A percentile compares a stretch with the other conserved stretches of the same genome.
phyloP scores from a whole-genome alignment of 163 green algal species.

The Smithsoniella earleae region DNA sequence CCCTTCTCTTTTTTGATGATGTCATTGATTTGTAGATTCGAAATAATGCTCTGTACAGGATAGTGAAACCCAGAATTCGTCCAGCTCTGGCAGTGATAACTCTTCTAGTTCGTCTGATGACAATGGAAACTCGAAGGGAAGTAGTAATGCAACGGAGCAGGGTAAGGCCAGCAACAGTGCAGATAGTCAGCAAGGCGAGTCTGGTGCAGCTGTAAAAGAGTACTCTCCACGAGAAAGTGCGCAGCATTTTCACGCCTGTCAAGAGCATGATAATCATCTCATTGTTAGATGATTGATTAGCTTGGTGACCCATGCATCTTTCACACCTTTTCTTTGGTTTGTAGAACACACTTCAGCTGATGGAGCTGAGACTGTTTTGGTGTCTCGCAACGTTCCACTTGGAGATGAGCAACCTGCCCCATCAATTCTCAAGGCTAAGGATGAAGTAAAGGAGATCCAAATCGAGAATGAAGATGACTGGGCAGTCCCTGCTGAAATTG shows the following conservation, averaged over 20 bases:
- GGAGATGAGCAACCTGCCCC: conserved; percentile 12
- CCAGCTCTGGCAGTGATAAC: conserved; percentile 20
- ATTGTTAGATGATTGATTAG: no score
- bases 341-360: conserved; percentile 3
- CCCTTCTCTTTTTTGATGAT: no score
- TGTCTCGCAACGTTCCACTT: conserved; percentile 23
- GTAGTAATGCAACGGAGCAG: conserved; percentile 2
- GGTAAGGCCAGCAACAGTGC: neutral
- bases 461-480: conserved; percentile 29
- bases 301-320: no score
- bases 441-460: conserved; percentile 26
- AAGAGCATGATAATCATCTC: no score
- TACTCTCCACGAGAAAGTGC: neutral
- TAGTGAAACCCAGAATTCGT: conserved; percentile 2
- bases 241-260: no score
- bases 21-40: no score
- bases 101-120: conserved; percentile 23
- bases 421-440: conserved; percentile 28
- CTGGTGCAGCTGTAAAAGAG: neutral
- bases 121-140: conserved; percentile 9
- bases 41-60: no score
- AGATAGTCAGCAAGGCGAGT: conserved; percentile 22
- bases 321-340: no score
- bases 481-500: conserved; percentile 23
- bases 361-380: conserved; percentile 1